Conservation (phyloP, 2,329 filamentous ascomycete species). For the Stromatinia cepivora region DNA sequence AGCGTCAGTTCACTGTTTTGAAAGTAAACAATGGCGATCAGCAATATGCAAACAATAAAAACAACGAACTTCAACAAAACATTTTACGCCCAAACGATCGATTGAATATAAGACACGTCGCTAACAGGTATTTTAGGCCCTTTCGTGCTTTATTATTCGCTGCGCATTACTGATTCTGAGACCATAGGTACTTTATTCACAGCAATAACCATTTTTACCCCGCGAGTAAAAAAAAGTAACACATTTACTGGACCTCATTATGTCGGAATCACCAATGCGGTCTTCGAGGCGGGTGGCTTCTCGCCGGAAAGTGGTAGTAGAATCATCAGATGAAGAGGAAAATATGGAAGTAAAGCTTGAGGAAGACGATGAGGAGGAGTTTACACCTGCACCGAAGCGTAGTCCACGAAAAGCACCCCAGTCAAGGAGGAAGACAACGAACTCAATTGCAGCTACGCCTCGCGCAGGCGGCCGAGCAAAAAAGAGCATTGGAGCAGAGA, state of each 20-base stretch:
- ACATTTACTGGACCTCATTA: constrained; percentile 8
- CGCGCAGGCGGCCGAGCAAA: constrained; percentile 45
- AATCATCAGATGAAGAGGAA: constrained; percentile 75
- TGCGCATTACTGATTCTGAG: neutral
- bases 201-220: constrained; percentile 6
- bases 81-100: constrained; percentile 8
- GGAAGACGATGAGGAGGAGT: constrained; percentile 66
- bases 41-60: constrained; percentile 15
- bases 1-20: constrained; percentile 27
- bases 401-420: constrained; percentile 55
- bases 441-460: constrained; percentile 34
- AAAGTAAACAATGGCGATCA: constrained; percentile 23
- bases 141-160: neutral
- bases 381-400: constrained; percentile 63
- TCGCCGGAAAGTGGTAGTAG: constrained; percentile 71
- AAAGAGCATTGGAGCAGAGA: constrained; percentile 45
- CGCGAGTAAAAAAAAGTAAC: constrained; percentile 26
- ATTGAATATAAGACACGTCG: neutral
- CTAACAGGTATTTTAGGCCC: neutral
- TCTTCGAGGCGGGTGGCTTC: constrained; percentile 61
- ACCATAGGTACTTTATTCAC: neutral
- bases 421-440: constrained; percentile 51
- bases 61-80: constrained; percentile 9
- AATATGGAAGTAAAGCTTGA: constrained; percentile 61
- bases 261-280: constrained; percentile 47